A percentile compares a stretch with the other conserved stretches of the same genome.
Conservation (phyloP, 371 early-diverging fungal species). For the Mucor circinelloides region DNA sequence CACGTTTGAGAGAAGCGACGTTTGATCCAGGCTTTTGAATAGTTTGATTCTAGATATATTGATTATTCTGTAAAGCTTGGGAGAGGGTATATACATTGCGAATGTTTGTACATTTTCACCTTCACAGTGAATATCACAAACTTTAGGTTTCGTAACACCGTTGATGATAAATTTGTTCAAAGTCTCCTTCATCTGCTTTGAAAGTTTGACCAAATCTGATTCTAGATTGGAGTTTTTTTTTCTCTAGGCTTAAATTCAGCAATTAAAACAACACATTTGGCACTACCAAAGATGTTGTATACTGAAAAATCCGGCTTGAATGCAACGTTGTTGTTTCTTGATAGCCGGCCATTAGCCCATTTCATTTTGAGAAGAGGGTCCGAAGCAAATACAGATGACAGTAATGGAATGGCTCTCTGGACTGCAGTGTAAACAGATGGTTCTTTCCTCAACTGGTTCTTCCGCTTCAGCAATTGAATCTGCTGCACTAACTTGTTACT, state of each 20-base stretch:
- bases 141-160: slow-evolving; percentile 9
- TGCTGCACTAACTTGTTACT: no score
- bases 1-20: slow-evolving; percentile 16
- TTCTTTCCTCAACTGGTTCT: no score
- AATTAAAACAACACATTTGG: slow-evolving; percentile 6
- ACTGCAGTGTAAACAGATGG: no score
- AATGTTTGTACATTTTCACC: slow-evolving; percentile 12
- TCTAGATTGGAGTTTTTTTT: slow-evolving; percentile 16
- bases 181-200: slow-evolving; percentile 13
- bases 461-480: no score
- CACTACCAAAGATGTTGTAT: slow-evolving; percentile 10
- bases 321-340: neutral
- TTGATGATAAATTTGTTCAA: slow-evolving; percentile 14
- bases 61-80: slow-evolving; percentile 21
- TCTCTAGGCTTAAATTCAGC: slow-evolving; percentile 16
- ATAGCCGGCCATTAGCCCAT: slow-evolving; percentile 18
- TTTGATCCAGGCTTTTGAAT: slow-evolving; percentile 19
- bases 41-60: slow-evolving; percentile 12
- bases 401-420: no score
- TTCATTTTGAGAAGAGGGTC: slow-evolving; percentile 13
- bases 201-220: slow-evolving; percentile 19
- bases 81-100: slow-evolving; percentile 17
- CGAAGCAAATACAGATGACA: slow-evolving; percentile 13
- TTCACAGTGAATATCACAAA: slow-evolving; percentile 23
- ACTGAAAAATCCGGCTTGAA: slow-evolving; percentile 17